Evolutionary conservation across 441 rosid genomes (phyloP).

Genomic region (Dalechampia spathulata): DNA sequence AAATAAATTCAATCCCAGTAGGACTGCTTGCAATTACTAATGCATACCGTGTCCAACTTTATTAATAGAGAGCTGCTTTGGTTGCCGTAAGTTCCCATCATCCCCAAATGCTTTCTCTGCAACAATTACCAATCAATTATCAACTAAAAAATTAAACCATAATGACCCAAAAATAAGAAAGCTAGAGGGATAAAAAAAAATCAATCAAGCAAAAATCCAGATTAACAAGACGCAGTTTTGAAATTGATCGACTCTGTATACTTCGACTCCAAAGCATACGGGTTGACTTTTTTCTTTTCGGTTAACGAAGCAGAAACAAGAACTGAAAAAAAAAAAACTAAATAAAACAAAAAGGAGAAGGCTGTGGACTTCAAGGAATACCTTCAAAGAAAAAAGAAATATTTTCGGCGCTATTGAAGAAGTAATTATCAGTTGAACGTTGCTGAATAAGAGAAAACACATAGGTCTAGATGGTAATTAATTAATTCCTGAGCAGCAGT

Average conservation of each 20-base stretch:
- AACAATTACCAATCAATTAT: background rate
- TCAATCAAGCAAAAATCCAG: no score
- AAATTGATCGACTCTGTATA: no score
- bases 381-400: slow-evolving; percentile 97
- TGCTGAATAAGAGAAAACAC: slow-evolving; percentile 23
- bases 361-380: slow-evolving; percentile 11
- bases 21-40: slow-evolving; percentile 5
- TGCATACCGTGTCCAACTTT: slow-evolving; percentile 89
- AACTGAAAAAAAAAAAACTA: background rate
- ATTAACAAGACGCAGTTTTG: no score
- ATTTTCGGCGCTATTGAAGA: slow-evolving; percentile 80
- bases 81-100: slow-evolving; percentile 66
- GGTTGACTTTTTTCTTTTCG: no score
- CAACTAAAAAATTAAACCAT: background rate
- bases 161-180: no score
- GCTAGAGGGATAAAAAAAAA: no score
- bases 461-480: background rate
- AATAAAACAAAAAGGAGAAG: background rate
- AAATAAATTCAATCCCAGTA: slow-evolving; percentile 3
- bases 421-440: slow-evolving; percentile 58
- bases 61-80: slow-evolving; percentile 80
- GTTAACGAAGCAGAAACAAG: background rate
- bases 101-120: slow-evolving; percentile 83
- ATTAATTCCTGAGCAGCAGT: no score
- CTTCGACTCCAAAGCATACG: no score